Percentiles rank a stretch among this genome's conserved stretches.
Evolutionary conservation across 805 yeast genomes (phyloP).

Genomic region (Starmerella floris): DNA sequence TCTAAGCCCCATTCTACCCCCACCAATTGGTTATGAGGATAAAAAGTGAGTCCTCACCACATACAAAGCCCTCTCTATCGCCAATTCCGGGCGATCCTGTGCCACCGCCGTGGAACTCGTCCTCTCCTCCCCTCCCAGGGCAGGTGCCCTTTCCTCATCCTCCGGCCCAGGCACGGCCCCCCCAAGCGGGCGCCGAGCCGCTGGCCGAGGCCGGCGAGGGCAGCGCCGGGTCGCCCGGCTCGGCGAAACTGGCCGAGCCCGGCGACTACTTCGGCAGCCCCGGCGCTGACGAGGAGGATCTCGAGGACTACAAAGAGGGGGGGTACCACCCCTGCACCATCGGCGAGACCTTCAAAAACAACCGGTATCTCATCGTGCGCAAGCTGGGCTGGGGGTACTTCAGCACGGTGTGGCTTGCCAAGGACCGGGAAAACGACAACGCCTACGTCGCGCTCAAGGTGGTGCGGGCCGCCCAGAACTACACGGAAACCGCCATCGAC

Average conservation of each 20-base stretch:
- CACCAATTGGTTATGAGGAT: too few relatives aligned
- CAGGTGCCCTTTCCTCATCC: too few relatives aligned
- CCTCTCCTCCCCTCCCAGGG: too few relatives aligned
- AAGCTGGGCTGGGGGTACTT: constrained; percentile 99
- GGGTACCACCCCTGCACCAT: constrained; percentile 91
- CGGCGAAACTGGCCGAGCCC: too few relatives aligned
- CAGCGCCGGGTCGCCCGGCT: too few relatives aligned
- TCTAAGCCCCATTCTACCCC: too few relatives aligned
- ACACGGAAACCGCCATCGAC: constrained; percentile 87
- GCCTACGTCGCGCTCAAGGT: constrained; percentile 87
- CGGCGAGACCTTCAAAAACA: constrained; percentile 71
- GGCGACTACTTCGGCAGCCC: background rate
- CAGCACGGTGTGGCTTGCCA: constrained; percentile 88
- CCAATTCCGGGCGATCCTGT: background rate
- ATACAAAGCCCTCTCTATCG: background rate
- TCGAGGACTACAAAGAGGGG: constrained; percentile 74
- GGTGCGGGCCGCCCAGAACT: constrained; percentile 79
- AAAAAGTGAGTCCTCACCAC: background rate
- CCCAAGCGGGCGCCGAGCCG: too few relatives aligned
- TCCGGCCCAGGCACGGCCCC: too few relatives aligned
- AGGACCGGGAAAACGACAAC: constrained; percentile 38
- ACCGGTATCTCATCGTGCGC: constrained; percentile 65
- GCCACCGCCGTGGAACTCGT: too few relatives aligned
- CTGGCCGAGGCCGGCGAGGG: too few relatives aligned
- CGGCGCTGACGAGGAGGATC: constrained; percentile 59